Evolutionary conservation across 257 asterid species (phyloP).

Genomic region (Anisodus tanguticus): DNA sequence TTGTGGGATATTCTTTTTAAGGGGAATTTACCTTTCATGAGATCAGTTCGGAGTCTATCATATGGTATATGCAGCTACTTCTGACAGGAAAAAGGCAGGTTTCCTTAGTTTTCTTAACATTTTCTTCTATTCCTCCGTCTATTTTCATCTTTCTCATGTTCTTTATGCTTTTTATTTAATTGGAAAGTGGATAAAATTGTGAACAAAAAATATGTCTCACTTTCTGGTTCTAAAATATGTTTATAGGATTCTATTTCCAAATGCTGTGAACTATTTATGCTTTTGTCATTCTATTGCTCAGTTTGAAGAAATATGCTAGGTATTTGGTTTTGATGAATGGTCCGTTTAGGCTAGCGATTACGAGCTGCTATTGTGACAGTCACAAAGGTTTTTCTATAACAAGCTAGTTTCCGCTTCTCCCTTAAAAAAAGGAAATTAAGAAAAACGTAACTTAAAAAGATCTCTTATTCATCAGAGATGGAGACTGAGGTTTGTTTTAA

Average conservation of each 20-base stretch:
- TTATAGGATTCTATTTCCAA: background rate
- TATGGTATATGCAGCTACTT: background rate
- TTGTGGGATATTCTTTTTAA: background rate
- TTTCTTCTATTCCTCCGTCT: background rate
- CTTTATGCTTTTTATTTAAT: constrained; percentile 2
- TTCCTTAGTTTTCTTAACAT: background rate
- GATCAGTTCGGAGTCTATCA: constrained; percentile 20
- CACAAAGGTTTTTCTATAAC: background rate
- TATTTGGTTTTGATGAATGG: constrained; percentile 21
- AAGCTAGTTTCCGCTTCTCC: background rate
- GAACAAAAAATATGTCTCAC: background rate
- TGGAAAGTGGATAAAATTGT: constrained; percentile 13
- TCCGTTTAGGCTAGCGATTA: background rate
- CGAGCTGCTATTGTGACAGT: constrained; percentile 6
- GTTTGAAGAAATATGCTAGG: background rate
- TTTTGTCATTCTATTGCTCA: background rate
- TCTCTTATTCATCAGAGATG: background rate
- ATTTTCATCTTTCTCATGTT: background rate
- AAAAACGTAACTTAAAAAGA: background rate
- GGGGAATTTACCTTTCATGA: constrained; percentile 1
- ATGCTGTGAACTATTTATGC: background rate
- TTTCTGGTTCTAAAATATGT: constrained; percentile 25
- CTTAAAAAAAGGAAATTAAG: background rate
- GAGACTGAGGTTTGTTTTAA: background rate
- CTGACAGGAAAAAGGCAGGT: constrained; percentile 14